Base-by-base conservation (phyloP, 2,329 filamentous ascomycete species). In the Neospermospora avenae region DNA sequence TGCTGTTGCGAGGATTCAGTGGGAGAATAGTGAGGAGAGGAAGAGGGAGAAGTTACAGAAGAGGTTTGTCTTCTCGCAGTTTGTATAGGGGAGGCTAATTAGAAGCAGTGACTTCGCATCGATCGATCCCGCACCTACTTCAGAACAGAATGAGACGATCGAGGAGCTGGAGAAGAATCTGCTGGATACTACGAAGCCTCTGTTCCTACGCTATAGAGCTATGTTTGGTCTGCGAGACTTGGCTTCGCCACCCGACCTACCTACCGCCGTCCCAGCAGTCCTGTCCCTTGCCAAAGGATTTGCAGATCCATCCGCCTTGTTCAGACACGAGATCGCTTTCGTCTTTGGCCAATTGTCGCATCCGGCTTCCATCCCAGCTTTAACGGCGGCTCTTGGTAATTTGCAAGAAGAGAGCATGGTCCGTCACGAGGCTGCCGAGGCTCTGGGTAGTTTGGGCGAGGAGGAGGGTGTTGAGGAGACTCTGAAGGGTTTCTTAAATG, bases 221-320 rank as follows among this genome's bases (percentile, higher is more conserved):
- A 99, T 99, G 95, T 99, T 99, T 73, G 90, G 91, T 60, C 86
- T 99, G 55, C 89, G 95, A 72, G 95, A 99, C 75, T 86, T 99
- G 55, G 92, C 93, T 22, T 97, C 93, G 3, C 95, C 95, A 16
- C 93, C 93, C 10, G 89, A 96, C 72, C 86, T 96, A 45, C 90
- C 92, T 1, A 96, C 93, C 1, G 93, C 93, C 6, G 84, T 91
- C 16, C 88, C 90, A n/a, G 93, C 95, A 18, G 84, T 99, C 56
- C 83, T 88, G 46, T 90, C 93, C 11, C 84, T 99, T 49, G 91
- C 95, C 48, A 88, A 87, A 72, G 95, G 95, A 16, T 87, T 99
- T 69, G 80, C 81, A 34, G 95, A 99, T 74, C 81, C 86, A 18
- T 97, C 93, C 52, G 93, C 93, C 4, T 85, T 99, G 7, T 98